phyloP scores from a whole-genome alignment of 2,329 filamentous ascomycete species.

The Coleophoma crateriformis region DNA sequence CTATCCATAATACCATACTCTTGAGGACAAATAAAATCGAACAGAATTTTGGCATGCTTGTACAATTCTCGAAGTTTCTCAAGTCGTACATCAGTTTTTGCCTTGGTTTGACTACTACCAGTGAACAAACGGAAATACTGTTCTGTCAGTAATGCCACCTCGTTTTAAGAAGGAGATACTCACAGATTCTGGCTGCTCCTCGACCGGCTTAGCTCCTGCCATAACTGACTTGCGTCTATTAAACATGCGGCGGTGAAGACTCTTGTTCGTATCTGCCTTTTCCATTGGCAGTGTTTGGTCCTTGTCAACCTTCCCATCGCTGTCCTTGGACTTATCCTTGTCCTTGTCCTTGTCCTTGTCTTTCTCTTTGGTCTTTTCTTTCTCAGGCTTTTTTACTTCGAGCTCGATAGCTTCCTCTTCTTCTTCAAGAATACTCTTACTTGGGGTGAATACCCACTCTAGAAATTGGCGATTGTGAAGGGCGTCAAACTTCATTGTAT shows the following conservation, averaged over 20 bases:
- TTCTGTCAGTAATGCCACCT: slow-evolving; percentile 25
- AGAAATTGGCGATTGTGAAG: slow-evolving; percentile 94
- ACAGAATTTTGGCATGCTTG: slow-evolving; percentile 86
- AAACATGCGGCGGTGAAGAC: slow-evolving; percentile 44
- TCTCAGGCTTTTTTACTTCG: slow-evolving; percentile 22
- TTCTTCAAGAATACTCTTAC: slow-evolving; percentile 70
- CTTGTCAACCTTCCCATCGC: slow-evolving; percentile 11
- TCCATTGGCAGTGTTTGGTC: slow-evolving; percentile 15
- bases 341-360: slow-evolving; percentile 19
- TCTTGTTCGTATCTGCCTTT: slow-evolving; percentile 19
- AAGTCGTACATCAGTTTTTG: slow-evolving; percentile 78
- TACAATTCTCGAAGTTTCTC: slow-evolving; percentile 90
- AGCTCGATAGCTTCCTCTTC: slow-evolving; percentile 37
- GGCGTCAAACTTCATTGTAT: slow-evolving; percentile 99
- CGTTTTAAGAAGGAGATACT: slow-evolving; percentile 3
- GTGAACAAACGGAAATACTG: slow-evolving; percentile 88
- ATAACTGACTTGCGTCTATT: slow-evolving; percentile 52
- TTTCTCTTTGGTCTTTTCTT: slow-evolving; percentile 18
- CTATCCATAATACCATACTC: slow-evolving; percentile 95
- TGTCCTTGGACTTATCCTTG: slow-evolving; percentile 16
- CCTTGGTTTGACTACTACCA: slow-evolving; percentile 66
- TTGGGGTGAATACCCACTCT: slow-evolving; percentile 95
- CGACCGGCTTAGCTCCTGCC: slow-evolving; percentile 42
- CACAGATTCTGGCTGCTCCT: slow-evolving; percentile 43
- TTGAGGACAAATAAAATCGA: slow-evolving; percentile 97